A percentile compares a stretch with the other conserved stretches of the same genome.
Evolutionary conservation across 768 basidiomycete genomes (phyloP).

Genomic region (Pleurotus ostreatus): DNA sequence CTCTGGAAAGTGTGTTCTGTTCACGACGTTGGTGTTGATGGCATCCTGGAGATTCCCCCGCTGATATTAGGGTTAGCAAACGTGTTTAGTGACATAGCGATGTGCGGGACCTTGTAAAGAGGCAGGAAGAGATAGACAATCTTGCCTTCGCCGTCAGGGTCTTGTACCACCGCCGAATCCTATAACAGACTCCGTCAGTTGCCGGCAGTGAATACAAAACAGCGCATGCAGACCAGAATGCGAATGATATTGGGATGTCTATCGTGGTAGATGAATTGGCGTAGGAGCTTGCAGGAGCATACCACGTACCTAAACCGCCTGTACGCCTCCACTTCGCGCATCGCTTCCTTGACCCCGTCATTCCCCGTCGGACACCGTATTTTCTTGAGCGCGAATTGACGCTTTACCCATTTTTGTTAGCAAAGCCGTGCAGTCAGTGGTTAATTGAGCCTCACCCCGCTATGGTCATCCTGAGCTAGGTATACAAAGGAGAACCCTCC

Average conservation of each 20-base stretch:
- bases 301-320: slow-evolving; percentile 81
- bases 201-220: neutral
- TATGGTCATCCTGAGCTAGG: slow-evolving; percentile 80
- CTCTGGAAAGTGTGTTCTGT: slow-evolving; percentile 81
- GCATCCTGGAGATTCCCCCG: slow-evolving; percentile 93
- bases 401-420: slow-evolving; percentile 32
- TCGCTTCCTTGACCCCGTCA: slow-evolving; percentile 85
- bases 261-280: slow-evolving; percentile 9
- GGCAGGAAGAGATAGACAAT: slow-evolving; percentile 97
- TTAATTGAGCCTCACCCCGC: slow-evolving; percentile 54
- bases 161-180: slow-evolving; percentile 95
- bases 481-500: slow-evolving; percentile 95
- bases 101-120: slow-evolving; percentile 67
- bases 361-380: slow-evolving; percentile 88
- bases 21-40: slow-evolving; percentile 83
- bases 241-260: slow-evolving; percentile 98
- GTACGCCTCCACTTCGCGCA: slow-evolving; percentile 91
- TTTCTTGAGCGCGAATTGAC: slow-evolving; percentile 96
- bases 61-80: slow-evolving; percentile 29
- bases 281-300: neutral
- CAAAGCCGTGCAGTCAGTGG: neutral
- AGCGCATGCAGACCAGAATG: slow-evolving; percentile 56
- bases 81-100: neutral
- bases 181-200: slow-evolving; percentile 24
- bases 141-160: slow-evolving; percentile 88